These are phyloP conservation scores for Picea sitchensis DNA, from an alignment of 75 land plant species.

Conservation along the genomic window DNA sequence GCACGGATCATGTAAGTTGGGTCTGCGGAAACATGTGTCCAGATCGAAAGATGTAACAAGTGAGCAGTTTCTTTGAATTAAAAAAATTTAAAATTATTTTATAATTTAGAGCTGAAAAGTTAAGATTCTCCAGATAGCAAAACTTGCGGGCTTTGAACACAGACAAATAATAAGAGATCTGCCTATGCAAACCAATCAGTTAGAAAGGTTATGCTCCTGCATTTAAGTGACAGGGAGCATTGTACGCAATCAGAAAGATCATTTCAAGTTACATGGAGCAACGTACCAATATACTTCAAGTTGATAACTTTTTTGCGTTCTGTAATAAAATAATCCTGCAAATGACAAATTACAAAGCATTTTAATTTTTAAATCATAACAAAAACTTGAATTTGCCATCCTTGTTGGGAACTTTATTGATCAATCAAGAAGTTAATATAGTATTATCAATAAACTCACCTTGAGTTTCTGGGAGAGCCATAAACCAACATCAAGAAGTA, in stretches of 20 bases:
- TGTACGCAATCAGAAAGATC: background rate
- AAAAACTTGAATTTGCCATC: background rate
- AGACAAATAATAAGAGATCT: background rate
- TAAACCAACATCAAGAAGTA: slow-evolving; percentile 74
- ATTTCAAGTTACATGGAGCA: background rate
- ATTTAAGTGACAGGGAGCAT: too few species aligned
- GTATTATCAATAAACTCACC: slow-evolving; percentile 27
- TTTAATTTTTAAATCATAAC: background rate
- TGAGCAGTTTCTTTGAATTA: background rate
- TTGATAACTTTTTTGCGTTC: slow-evolving; percentile 28
- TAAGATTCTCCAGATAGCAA: background rate
- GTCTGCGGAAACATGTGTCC: slow-evolving; percentile 45
- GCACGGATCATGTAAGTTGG: slow-evolving; percentile 98
- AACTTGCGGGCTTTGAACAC: background rate
- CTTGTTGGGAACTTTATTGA: background rate
- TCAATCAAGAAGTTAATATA: background rate
- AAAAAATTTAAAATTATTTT: background rate
- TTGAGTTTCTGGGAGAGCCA: slow-evolving; percentile 83
- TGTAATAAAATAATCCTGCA: slow-evolving; percentile 47
- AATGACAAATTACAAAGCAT: background rate
- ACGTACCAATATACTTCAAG: slow-evolving; percentile 66
- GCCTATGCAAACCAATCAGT: too few species aligned
- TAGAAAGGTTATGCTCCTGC: too few species aligned
- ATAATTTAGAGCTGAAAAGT: background rate
- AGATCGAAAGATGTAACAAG: slow-evolving; percentile 2